Conservation (phyloP, 768 basidiomycete species). For the Candolleomyces efflorescens region DNA sequence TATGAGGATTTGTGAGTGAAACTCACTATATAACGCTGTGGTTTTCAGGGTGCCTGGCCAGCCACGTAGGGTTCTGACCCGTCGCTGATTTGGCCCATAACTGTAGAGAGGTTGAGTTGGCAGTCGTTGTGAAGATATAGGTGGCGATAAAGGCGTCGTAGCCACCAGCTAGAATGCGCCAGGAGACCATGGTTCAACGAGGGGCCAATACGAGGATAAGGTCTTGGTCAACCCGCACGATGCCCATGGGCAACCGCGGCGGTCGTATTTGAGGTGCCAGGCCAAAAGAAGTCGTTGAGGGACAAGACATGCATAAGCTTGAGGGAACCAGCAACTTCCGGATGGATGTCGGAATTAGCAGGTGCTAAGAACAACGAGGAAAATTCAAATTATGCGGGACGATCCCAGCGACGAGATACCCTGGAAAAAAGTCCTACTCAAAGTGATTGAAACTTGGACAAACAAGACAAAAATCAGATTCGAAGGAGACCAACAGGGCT, state of each 20-base stretch:
- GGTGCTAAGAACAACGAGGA: neutral
- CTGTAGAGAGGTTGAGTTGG: conserved; percentile 5
- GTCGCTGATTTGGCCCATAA: conserved; percentile 10
- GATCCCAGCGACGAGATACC: conserved; percentile 4
- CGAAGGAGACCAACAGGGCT: too few species aligned
- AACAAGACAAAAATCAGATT: too few species aligned
- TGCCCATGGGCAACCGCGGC: neutral
- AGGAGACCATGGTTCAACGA: conserved; percentile 9
- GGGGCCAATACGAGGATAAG: neutral
- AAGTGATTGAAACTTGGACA: too few species aligned
- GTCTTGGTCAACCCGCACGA: neutral
- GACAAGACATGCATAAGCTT: neutral
- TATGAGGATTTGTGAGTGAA: neutral
- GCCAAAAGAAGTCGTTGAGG: neutral
- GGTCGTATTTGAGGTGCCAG: neutral
- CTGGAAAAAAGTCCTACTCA: neutral
- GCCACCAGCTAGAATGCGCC: conserved; percentile 14
- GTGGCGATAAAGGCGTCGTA: conserved; percentile 13
- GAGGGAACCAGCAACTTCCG: neutral
- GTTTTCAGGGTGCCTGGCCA: conserved; percentile 9
- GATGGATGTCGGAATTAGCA: neutral
- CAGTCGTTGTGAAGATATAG: conserved; percentile 9
- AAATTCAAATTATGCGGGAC: neutral
- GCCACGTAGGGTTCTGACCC: conserved; percentile 13
- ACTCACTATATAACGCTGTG: conserved; percentile 11